Evolutionary conservation across 1,284 basidiomycete genomes (phyloP), one percentile per base, ranked within the genome.

Genomic region (Papiliotrema nemorosa): DNA sequence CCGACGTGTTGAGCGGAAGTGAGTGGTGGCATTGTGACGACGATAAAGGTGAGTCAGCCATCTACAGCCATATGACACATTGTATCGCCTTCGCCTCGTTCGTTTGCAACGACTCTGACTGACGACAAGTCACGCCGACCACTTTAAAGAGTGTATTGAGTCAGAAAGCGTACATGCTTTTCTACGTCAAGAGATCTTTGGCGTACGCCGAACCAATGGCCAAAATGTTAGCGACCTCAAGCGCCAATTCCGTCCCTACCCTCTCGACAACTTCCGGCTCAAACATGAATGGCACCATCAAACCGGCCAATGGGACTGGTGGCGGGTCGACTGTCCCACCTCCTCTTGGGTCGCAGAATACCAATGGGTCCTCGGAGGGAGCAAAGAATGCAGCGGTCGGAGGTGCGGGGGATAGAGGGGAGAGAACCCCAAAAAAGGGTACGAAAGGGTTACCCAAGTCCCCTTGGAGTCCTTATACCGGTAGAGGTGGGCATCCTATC

Each of bases 1-100:
- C 63, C 16, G 66, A 70, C 44, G 64, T 74, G 3, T 56, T 68
- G 33, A 59, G 55, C 50, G 56, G 62, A 22, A 60, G 59, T 37
- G 69, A 90, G 84, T 97, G 92, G 92, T 94, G 90, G 75, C 84
- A 86, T 25, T 94, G 90, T 71, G 91, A 97, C 69, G 92, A 97
- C 64, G 91, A 94, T 67, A 94, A 90, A 58, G 65, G 87, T 88
- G 60, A 70, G 82, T 67, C 44, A 20, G 5, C 7, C 18, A 14
- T 4, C 24, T 13, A 25, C 26, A 12, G n/a, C 7, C n/a, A n/a
- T n/a, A n/a, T n/a, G n/a, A n/a, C n/a, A n/a, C n/a, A n/a, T n/a
- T n/a, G n/a, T n/a, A n/a, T n/a, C n/a, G n/a, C n/a, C n/a, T n/a
- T n/a, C n/a, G n/a, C n/a, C n/a, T n/a, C n/a, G n/a, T n/a, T n/a